Base-by-base conservation (phyloP, 495 filamentous ascomycete species). In the Ramalina peruviana region DNA sequence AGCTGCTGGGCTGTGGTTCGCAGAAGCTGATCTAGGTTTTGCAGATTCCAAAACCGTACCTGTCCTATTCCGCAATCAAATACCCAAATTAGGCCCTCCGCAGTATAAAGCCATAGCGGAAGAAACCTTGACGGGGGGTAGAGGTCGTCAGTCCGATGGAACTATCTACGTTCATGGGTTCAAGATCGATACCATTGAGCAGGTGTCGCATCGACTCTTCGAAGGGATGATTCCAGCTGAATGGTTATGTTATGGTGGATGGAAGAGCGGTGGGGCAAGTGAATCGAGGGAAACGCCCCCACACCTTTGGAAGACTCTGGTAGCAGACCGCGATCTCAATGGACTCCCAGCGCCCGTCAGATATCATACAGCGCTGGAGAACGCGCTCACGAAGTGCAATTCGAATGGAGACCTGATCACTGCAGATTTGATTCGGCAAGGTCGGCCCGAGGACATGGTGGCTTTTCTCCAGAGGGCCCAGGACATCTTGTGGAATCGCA, bases 181-280 rank as follows among this genome's bases (percentile, higher is more conserved):
- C 27, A 43, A 7, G 5, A 23, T 50, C 26, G 9, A 36, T 20
- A 9, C 20, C 3, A 50, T 50, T n/a, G 16, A 42, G 26, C 20
- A 44, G 17, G 33, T 50, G n/a, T 42, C 48, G 11, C 48, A 50
- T 43, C 48, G 48, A 17, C 26, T 50, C 9, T 50, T 17, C 23
- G 48, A 50, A 23, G 48, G 48, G 4, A 44, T 50, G 39, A 50
- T 50, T 11, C 48, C 48, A 23, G n/a, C 7, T 39, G 48, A 50
- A 23, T 50, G 48, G 38, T 17, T 50, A 27, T 4, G 1, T 6
- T 7, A 30, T 2, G 40, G 39, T 7, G 38, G 38, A 5, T n/a
- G 9, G 17, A 41, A 19, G 20, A 20, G 6, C 6, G 20, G 16
- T 3, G 21, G 11, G 26, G 40, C 9, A 15, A n/a, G 7, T 17